Conservation (phyloP, 2,329 filamentous ascomycete species). For the Pseudocercospora macadamiae region DNA sequence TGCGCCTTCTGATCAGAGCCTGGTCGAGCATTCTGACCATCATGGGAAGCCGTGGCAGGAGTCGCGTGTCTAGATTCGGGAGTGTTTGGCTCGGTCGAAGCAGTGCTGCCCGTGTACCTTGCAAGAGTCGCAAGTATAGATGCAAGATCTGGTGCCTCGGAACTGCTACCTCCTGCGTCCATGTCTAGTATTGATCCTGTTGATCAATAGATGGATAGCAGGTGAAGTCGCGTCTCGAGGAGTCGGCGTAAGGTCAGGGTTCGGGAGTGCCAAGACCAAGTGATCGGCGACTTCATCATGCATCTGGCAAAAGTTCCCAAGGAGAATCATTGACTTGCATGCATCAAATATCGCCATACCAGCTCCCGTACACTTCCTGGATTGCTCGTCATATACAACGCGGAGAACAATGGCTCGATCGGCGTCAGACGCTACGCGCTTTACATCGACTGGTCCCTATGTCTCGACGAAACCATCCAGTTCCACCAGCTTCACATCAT, state of each 20-base stretch:
- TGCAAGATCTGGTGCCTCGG: slow-evolving; percentile 35
- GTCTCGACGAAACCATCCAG: slow-evolving; percentile 63
- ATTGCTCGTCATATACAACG: neutral
- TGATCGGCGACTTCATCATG: slow-evolving; percentile 4
- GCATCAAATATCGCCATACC: slow-evolving; percentile 13
- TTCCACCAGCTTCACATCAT: slow-evolving; percentile 39
- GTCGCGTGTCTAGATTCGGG: slow-evolving; percentile 1
- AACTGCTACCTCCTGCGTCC: neutral
- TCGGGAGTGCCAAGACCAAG: neutral
- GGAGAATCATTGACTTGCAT: slow-evolving; percentile 12
- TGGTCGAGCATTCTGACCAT: neutral
- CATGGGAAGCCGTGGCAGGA: neutral
- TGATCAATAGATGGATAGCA: neutral
- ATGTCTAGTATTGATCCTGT: too few relatives aligned
- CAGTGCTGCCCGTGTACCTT: slow-evolving; percentile 18
- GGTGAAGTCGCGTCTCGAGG: slow-evolving; percentile 5
- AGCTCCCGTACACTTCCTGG: neutral
- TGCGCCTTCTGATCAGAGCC: slow-evolving; percentile 2
- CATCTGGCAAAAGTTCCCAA: slow-evolving; percentile 5
- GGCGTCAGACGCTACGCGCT: slow-evolving; percentile 79
- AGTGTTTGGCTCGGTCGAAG: slow-evolving; percentile 1
- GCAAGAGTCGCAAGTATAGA: slow-evolving; percentile 40
- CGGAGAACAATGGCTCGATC: slow-evolving; percentile 60
- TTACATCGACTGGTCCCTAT: slow-evolving; percentile 71
- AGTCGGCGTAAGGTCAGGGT: too few relatives aligned